Evolutionary conservation across 192 early-diverging fungal genomes (phyloP), one percentile per base, ranked within the genome.

Genomic region (Physocladia obscura): DNA sequence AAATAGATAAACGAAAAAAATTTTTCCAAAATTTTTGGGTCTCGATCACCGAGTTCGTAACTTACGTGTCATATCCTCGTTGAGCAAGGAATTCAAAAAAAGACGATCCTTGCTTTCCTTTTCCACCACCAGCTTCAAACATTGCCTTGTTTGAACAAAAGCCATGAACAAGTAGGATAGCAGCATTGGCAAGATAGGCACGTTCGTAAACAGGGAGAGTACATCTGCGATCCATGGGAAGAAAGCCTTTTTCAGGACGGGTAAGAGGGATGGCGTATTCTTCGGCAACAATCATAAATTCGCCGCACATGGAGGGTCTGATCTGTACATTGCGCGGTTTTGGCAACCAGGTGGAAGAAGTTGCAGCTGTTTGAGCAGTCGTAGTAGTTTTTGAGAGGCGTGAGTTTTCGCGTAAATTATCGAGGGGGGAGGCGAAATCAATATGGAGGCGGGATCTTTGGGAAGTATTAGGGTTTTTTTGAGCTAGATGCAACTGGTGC

Each of bases 121-220:
- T 69, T 0, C 81, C 81, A 26, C 81, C 77, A 26, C 81, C 77
- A 8, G 75, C 37, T 59, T 79, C 67, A 57, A 82, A 82, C 68
- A 79, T 75, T 8, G 77, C 36, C 6, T 75, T n/a, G 49, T 82
- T 82, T 5, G 69, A 73, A 11, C 75, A 77, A 49, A 79, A 82
- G 1, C 81, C 81, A 5, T 79, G 81, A 13, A 82, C 63, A 56
- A 76, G 67, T 3, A 82, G 70, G 17, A 79, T 57, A 21, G 74
- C 75, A 52, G 74, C 81, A 59, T 71, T 76, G 38, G 74, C 67
- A 4, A 37, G 49, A 1, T 57, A 36, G 22, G 49, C 19, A 5
- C 55, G 67, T 57, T 62, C 67, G 49, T 71, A 61, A 32, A 79
- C 59, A 1, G n/a, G n/a, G 34, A 57, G 50, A n/a, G 69, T 47